Evolutionary conservation across 495 filamentous ascomycete species (phyloP).

Genomic region (Penicillium arizonense): DNA sequence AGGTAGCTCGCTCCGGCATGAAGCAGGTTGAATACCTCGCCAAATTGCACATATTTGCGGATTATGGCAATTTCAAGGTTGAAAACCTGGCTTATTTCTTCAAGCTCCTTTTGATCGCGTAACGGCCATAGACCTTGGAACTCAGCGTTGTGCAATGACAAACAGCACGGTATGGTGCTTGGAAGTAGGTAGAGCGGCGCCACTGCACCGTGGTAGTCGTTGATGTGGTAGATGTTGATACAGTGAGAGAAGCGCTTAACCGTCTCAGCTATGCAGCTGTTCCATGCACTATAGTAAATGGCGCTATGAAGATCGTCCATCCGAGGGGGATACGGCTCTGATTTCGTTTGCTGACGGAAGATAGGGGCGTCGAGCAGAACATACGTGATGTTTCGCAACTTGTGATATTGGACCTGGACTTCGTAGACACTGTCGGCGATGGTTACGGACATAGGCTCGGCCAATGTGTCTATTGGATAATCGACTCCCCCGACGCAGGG

Average conservation of each 20-base stretch:
- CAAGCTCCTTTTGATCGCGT: slow-evolving; percentile 60
- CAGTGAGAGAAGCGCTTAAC: slow-evolving; percentile 52
- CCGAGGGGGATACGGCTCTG: slow-evolving; percentile 66
- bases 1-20: slow-evolving; percentile 73
- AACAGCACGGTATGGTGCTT: slow-evolving; percentile 44
- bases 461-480: slow-evolving; percentile 59
- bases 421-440: slow-evolving; percentile 62
- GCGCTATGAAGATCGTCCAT: slow-evolving; percentile 74
- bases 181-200: slow-evolving; percentile 71
- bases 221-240: slow-evolving; percentile 76
- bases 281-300: slow-evolving; percentile 73
- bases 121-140: slow-evolving; percentile 79
- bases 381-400: slow-evolving; percentile 67
- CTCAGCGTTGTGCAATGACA: slow-evolving; percentile 65
- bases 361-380: slow-evolving; percentile 69
- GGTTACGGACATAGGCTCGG: slow-evolving; percentile 63
- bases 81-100: slow-evolving; percentile 71
- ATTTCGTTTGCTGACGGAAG: slow-evolving; percentile 68
- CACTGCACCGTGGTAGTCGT: slow-evolving; percentile 77
- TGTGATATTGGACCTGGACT: slow-evolving; percentile 65
- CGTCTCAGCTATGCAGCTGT: slow-evolving; percentile 63
- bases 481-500: slow-evolving; percentile 68
- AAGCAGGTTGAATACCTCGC: slow-evolving; percentile 69
- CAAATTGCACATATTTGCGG: slow-evolving; percentile 54
- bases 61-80: slow-evolving; percentile 49